Conservation (phyloP, 208 protist species). For the Acanthamoeba sp. region DNA sequence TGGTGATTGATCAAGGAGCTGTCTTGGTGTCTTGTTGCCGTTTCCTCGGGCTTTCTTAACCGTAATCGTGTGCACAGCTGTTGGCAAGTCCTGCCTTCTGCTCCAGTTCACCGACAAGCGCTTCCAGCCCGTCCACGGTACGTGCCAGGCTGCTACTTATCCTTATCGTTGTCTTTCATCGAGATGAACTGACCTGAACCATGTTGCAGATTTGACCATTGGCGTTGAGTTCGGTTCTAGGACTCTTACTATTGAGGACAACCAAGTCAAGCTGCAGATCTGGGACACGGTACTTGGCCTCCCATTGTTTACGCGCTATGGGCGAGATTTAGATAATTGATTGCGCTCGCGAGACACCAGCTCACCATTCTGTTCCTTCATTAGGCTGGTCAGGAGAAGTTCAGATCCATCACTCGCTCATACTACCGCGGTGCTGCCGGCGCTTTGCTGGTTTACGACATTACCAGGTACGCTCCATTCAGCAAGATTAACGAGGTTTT, state of each 20-base stretch:
- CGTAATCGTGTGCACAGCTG: slow-evolving; percentile 79
- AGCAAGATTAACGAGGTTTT: neutral
- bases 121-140: slow-evolving; percentile 97
- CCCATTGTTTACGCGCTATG: no score
- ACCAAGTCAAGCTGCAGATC: slow-evolving; percentile 99
- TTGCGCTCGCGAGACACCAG: neutral
- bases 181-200: neutral
- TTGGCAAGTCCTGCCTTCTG: slow-evolving; percentile 99
- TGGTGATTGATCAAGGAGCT: neutral
- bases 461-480: slow-evolving; percentile 89
- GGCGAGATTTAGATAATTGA: neutral
- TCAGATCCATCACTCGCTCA: slow-evolving; percentile 98
- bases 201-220: slow-evolving; percentile 96
- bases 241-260: slow-evolving; percentile 96
- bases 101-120: slow-evolving; percentile 99
- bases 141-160: neutral
- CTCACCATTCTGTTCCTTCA: neutral
- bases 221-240: slow-evolving; percentile 99
- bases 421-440: slow-evolving; percentile 99
- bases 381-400: slow-evolving; percentile 96
- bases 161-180: neutral
- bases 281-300: slow-evolving; percentile 95
- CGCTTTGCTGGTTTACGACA: slow-evolving; percentile 99
- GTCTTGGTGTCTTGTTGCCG: neutral
- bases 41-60: neutral